Conservation (phyloP, 2,329 filamentous ascomycete genomes). For the Colletotrichum sansevieriae region DNA sequence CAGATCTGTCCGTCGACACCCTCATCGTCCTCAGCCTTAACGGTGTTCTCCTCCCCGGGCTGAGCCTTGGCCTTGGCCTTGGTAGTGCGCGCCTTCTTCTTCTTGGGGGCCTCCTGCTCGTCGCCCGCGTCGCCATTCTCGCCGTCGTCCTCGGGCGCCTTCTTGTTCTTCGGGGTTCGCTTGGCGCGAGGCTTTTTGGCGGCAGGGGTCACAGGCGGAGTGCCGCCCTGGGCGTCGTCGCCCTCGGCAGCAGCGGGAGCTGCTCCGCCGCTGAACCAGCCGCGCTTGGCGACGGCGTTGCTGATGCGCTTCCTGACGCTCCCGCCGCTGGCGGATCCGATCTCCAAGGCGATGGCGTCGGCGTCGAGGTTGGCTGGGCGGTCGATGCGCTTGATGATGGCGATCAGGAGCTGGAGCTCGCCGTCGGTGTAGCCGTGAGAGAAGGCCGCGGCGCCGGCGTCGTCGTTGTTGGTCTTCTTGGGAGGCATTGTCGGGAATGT, state of each 20-base stretch:
- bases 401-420: conserved; percentile 27
- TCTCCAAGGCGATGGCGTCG: conserved; percentile 12
- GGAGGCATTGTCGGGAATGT: conserved; percentile 21
- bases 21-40: background rate
- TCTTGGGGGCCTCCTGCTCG: conserved; percentile 20
- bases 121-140: conserved; percentile 3
- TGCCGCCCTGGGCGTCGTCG: background rate
- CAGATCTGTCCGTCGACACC: background rate
- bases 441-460: background rate
- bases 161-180: conserved; percentile 29
- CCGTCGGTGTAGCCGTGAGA: conserved; percentile 3
- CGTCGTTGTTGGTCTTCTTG: conserved; percentile 23
- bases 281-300: conserved; percentile 23
- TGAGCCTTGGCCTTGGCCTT: conserved; percentile 14
- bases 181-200: conserved; percentile 22
- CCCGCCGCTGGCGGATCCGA: conserved; percentile 18
- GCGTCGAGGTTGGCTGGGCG: conserved; percentile 20
- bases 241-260: background rate
- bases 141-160: conserved; percentile 7
- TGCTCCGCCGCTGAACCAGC: conserved; percentile 10
- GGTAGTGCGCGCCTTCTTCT: conserved; percentile 29
- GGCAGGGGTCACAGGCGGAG: background rate
- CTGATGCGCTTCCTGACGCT: conserved; percentile 23
- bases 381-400: conserved; percentile 10
- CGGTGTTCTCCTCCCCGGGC: background rate